Conservation (phyloP, 805 yeast species). For the Saccharomycopsis babjevae region DNA sequence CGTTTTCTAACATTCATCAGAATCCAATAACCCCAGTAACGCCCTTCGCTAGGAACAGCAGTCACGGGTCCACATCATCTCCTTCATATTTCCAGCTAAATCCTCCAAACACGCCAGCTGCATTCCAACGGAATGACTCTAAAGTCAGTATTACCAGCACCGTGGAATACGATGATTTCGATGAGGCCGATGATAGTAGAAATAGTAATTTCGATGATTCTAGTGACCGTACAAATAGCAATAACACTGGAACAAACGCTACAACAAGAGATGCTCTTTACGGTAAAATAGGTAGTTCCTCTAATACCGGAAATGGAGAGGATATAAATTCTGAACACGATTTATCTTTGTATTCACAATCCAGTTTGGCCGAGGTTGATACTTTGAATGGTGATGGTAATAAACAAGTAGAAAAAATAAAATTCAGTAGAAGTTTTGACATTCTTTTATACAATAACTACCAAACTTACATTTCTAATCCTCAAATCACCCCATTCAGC, state of each 20-base stretch:
- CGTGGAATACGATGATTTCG: slow-evolving; percentile 6
- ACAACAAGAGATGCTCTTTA: not conserved
- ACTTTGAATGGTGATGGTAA: not conserved
- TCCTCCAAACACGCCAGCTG: slow-evolving; percentile 1
- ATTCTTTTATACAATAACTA: slow-evolving; percentile 26
- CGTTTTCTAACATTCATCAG: not conserved
- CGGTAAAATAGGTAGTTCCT: not conserved
- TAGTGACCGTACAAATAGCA: not conserved
- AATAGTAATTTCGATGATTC: not conserved
- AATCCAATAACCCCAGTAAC: slow-evolving; percentile 10
- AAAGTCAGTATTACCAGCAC: slow-evolving; percentile 12
- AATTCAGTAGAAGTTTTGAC: slow-evolving; percentile 12
- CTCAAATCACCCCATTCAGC: slow-evolving; percentile 60
- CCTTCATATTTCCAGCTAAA: not conserved
- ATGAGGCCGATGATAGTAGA: not conserved
- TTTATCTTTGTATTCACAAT: slow-evolving; percentile 12
- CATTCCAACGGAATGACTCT: slow-evolving; percentile 5
- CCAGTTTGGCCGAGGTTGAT: slow-evolving; percentile 10
- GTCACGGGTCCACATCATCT: slow-evolving; percentile 2
- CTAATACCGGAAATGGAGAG: not conserved
- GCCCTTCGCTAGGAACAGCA: not conserved
- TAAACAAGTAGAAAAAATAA: not conserved
- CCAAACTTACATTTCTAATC: slow-evolving; percentile 40
- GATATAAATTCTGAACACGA: slow-evolving; percentile 7
- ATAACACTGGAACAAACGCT: too few relatives aligned